phyloP scores from a whole-genome alignment of 257 asterid genomes.

The Scutellaria baicalensis region DNA sequence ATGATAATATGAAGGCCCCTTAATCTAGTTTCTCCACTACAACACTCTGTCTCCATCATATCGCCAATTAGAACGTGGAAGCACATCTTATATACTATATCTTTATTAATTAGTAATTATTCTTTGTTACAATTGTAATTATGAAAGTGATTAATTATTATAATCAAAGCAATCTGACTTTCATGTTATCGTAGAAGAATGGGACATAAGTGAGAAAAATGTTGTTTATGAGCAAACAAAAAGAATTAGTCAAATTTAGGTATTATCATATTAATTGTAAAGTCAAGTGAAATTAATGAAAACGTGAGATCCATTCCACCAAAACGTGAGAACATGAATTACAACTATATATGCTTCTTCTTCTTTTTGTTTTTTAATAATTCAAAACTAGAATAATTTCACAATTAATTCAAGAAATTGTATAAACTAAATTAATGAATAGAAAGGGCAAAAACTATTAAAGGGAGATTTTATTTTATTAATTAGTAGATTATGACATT shows the following conservation, averaged over 20 bases:
- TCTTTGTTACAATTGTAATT: background rate
- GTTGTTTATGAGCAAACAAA: background rate
- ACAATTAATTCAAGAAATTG: too few relatives aligned
- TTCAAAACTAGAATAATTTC: too few relatives aligned
- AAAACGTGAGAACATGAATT: background rate
- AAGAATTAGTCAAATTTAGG: background rate
- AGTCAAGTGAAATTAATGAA: background rate
- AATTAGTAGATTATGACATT: too few relatives aligned
- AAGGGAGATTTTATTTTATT: too few relatives aligned
- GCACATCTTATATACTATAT: background rate
- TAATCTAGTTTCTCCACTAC: background rate
- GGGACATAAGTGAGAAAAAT: background rate
- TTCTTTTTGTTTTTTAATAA: too few relatives aligned
- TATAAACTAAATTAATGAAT: too few relatives aligned
- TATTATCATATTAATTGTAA: background rate
- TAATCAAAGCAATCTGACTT: background rate
- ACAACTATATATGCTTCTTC: too few relatives aligned
- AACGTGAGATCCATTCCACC: background rate
- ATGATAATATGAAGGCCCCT: background rate
- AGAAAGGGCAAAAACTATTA: too few relatives aligned
- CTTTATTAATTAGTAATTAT: too few relatives aligned
- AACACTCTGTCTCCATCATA: conserved; percentile 20
- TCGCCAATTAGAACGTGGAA: background rate
- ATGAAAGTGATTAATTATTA: background rate
- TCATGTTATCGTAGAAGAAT: background rate